Base-by-base conservation (phyloP, 2,329 filamentous ascomycete genomes). In the Talaromyces sp. region DNA sequence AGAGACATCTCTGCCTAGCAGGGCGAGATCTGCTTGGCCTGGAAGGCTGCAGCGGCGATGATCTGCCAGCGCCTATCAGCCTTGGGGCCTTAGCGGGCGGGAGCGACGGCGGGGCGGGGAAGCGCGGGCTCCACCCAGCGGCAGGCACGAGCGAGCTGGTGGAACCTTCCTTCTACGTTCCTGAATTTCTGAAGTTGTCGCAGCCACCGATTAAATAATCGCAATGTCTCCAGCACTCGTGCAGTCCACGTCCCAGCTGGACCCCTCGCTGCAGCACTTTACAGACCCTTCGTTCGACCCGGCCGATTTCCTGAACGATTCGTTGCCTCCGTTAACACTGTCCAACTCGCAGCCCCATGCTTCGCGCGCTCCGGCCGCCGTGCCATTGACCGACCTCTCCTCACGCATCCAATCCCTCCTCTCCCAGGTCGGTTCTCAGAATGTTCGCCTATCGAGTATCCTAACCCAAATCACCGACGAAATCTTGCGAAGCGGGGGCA, bases 381-480 rank as follows among this genome's bases (percentile, higher is more conserved):
- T 88, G 5, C 81, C 89, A 2, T 81, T 96, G 53, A 80, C 88
- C n/a, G 87, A 93, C 62, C 78, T 96, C 56, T 92, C 91, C 1
- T 82, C 87, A 0, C 90, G 92, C 70, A 89, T 93, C 0, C 93
- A 97, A 75, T 82, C 87, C 3, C 82, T 96, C n/a, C 82, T 97
- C 53, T 90, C 92, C 1, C 90, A 93, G 70, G 85, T 98, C 69
- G 96, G 90, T 70, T 89, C 91, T 9, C 91, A 97, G 72, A 96
- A 92, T 1, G 89, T 91, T 19, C 85, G 92, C 52, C 80, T 97
- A 8, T 91, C 92, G 14, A 86, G 83, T 58, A 90, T 87, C 52
- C 82, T 99, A 61, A 96, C 92, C 32, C 88, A 93, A 69, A 81
- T 98, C 62, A 97, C 95, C 11, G 93, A 99, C 74, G 95, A 98